Evolutionary conservation across 2,329 filamentous ascomycete genomes (phyloP).

Genomic region (Penicillium sumatraense): DNA sequence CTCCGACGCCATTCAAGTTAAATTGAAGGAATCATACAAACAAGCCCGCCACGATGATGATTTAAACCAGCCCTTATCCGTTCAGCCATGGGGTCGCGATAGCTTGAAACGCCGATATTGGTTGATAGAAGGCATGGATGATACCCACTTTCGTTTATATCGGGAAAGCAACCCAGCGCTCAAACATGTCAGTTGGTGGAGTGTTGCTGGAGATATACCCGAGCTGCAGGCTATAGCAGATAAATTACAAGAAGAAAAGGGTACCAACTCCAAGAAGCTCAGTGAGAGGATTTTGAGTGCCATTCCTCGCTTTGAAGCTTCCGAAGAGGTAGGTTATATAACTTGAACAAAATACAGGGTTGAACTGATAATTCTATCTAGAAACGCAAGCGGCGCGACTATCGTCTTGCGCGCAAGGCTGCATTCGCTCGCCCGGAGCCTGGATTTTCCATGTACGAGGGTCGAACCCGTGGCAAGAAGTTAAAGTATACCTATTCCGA

Average conservation of each 20-base stretch:
- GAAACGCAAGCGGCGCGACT: conserved; percentile 93
- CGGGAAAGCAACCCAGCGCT: conserved; percentile 85
- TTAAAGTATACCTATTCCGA: conserved; percentile 97
- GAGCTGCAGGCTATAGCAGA: conserved; percentile 77
- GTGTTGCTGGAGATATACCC: conserved; percentile 86
- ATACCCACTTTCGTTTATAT: conserved; percentile 92
- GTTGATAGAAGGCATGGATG: conserved; percentile 89
- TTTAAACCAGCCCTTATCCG: conserved; percentile 82
- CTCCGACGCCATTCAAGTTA: conserved; percentile 78
- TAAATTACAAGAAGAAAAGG: conserved; percentile 78
- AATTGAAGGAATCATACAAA: conserved; percentile 89
- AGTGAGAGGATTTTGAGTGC: conserved; percentile 77
- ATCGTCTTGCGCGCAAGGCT: conserved; percentile 82
- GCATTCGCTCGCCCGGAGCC: conserved; percentile 86
- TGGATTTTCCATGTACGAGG: conserved; percentile 92
- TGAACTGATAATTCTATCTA: conserved; percentile 41
- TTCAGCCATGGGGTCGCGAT: conserved; percentile 89
- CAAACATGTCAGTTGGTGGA: conserved; percentile 85
- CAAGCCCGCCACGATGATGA: conserved; percentile 78
- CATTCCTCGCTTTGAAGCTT: conserved; percentile 87
- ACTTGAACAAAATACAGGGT: not conserved
- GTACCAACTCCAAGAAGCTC: conserved; percentile 77
- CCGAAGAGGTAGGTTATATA: conserved; percentile 73
- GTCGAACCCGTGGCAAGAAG: conserved; percentile 91
- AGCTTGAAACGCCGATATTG: conserved; percentile 92